Conservation (phyloP, 2,329 filamentous ascomycete genomes). For the Pseudogymnoascus sp. region DNA sequence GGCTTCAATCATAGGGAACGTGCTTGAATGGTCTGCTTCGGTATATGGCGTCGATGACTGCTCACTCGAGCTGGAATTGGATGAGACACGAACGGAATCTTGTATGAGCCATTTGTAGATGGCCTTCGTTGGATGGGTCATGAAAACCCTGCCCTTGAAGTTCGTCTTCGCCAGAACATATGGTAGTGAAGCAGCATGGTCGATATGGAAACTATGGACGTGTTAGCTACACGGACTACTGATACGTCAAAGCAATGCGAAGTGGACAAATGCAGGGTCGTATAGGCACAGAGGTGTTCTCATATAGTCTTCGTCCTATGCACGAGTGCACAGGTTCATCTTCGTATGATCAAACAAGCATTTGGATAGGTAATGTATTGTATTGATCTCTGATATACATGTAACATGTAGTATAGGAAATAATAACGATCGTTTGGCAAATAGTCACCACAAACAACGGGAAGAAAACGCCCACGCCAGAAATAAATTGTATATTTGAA, state of each 20-base stretch:
- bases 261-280: not conserved
- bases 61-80: conserved; percentile 49
- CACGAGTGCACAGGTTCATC: conserved; percentile 19
- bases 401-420: conserved; percentile 15
- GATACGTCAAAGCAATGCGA: not conserved
- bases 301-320: not conserved
- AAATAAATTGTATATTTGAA: not conserved
- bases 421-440: not conserved
- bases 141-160: conserved; percentile 93
- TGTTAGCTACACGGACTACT: conserved; percentile 16
- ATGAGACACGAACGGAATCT: conserved; percentile 82
- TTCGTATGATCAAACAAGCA: conserved; percentile 29
- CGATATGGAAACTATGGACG: conserved; percentile 79
- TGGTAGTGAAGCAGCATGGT: conserved; percentile 96
- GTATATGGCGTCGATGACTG: conserved; percentile 76
- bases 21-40: conserved; percentile 89
- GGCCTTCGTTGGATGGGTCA: conserved; percentile 98
- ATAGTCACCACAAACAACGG: not conserved
- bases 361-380: conserved; percentile 30
- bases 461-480: not conserved
- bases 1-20: conserved; percentile 88
- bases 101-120: conserved; percentile 99
- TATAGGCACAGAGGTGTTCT: not conserved
- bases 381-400: conserved; percentile 38
- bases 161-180: conserved; percentile 98